phyloP scores from a whole-genome alignment of 208 protist species.

The Acanthamoeba lenticulata region DNA sequence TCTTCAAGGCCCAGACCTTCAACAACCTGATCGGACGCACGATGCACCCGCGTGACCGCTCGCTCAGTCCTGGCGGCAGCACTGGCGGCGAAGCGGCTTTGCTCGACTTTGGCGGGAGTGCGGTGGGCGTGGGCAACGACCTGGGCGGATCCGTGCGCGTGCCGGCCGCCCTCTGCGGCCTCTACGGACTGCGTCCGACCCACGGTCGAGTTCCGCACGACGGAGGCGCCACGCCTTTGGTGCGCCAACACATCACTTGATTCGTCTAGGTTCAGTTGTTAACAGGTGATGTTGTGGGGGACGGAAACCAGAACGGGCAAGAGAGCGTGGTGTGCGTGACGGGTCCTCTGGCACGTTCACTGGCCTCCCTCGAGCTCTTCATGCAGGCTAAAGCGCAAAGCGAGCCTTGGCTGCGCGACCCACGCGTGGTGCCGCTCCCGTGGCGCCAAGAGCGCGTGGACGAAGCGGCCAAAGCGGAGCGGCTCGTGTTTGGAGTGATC shows the following conservation, averaged over 20 bases:
- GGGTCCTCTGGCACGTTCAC: conserved; percentile 53
- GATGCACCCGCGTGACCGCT: not conserved
- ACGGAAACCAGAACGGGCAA: conserved; percentile 56
- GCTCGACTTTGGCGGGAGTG: not conserved
- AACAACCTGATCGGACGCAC: conserved; percentile 32
- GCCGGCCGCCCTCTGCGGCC: conserved; percentile 30
- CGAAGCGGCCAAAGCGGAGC: not conserved
- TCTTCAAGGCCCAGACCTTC: conserved; percentile 8
- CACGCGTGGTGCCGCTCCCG: conserved; percentile 8
- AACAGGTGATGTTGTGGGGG: too few species aligned
- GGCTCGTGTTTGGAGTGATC: conserved; percentile 62
- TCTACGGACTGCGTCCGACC: not conserved
- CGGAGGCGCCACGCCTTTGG: not conserved
- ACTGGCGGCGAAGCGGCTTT: conserved; percentile 66
- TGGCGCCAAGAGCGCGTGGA: not conserved
- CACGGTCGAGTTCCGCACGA: not conserved
- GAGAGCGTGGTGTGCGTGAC: not conserved
- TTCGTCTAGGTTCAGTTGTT: not conserved
- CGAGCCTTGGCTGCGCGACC: not conserved
- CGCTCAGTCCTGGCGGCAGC: conserved; percentile 23
- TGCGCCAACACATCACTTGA: not conserved
- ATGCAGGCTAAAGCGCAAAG: conserved; percentile 6
- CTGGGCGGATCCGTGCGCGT: conserved; percentile 67
- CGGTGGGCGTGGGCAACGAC: conserved; percentile 64
- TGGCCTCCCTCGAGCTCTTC: conserved; percentile 63